Percentiles rank a stretch among this genome's conserved stretches.
These are phyloP conservation scores for Carex parvula DNA, from an alignment of 176 grass and related monocot genomes.

Conservation along the genomic window DNA sequence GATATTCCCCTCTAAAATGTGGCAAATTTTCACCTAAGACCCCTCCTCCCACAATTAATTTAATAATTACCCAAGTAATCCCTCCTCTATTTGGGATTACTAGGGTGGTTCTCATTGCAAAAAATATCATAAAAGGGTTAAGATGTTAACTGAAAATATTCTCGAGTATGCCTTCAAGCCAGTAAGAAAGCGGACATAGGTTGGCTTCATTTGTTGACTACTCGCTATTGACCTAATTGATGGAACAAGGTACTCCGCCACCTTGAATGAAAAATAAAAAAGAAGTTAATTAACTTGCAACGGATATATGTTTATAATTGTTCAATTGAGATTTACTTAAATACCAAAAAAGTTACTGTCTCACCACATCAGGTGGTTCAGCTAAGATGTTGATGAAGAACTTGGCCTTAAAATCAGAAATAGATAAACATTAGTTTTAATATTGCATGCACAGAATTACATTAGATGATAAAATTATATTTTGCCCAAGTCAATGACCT, in stretches of 20 bases:
- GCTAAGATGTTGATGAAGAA: conserved; percentile 99
- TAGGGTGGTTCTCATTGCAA: background rate
- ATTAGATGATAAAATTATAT: background rate
- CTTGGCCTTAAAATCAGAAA: conserved; percentile 59
- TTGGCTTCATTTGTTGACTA: conserved; percentile 82
- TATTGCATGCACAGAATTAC: background rate
- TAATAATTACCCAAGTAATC: background rate
- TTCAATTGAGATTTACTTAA: background rate
- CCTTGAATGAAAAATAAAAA: conserved; percentile 41
- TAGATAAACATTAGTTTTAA: background rate
- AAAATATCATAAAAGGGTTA: background rate
- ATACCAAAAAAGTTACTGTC: conserved; percentile 11
- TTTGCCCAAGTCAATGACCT: background rate
- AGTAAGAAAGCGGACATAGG: conserved; percentile 94
- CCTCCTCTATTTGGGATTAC: background rate
- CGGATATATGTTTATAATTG: background rate
- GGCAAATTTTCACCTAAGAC: background rate
- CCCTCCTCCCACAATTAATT: background rate
- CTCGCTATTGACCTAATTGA: conserved; percentile 63
- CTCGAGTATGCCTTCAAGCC: conserved; percentile 96
- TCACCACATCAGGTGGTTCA: conserved; percentile 97
- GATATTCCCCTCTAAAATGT: background rate
- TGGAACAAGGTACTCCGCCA: conserved; percentile 83
- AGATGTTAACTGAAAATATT: conserved; percentile 78
- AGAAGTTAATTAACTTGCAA: conserved; percentile 16